phyloP scores from a whole-genome alignment of 768 basidiomycete species.

The Sarcomyxa edulis region DNA sequence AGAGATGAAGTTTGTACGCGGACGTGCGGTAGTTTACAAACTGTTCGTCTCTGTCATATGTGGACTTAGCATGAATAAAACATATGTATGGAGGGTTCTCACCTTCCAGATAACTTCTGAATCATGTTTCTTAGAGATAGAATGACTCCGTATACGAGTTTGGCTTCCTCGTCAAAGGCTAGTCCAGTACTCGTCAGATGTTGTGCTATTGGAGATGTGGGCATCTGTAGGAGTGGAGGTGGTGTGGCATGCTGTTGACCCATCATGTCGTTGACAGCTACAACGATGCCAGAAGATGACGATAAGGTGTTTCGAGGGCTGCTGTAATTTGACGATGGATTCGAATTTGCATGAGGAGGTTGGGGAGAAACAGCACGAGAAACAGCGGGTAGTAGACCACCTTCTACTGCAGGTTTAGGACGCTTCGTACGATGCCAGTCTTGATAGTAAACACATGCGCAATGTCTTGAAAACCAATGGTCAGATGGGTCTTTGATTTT shows the following conservation, averaged over 20 bases:
- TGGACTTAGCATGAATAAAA: neutral
- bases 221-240: conserved; percentile 28
- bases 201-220: conserved; percentile 15
- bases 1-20: conserved; percentile 89
- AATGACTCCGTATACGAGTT: conserved; percentile 94
- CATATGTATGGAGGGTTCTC: conserved; percentile 10
- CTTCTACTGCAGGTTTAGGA: conserved; percentile 66
- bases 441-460: conserved; percentile 90
- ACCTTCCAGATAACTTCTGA: conserved; percentile 90
- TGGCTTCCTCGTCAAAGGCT: conserved; percentile 95
- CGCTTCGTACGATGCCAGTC: conserved; percentile 85
- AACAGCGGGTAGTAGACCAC: conserved; percentile 75
- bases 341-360: conserved; percentile 22
- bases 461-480: conserved; percentile 53
- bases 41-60: conserved; percentile 68
- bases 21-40: conserved; percentile 91
- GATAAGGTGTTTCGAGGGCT: conserved; percentile 66
- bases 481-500: too few relatives aligned
- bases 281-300: conserved; percentile 60
- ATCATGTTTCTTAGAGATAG: conserved; percentile 91
- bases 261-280: conserved; percentile 48
- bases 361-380: conserved; percentile 56
- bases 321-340: conserved; percentile 33
- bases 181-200: conserved; percentile 52
- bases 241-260: conserved; percentile 27